phyloP scores from a whole-genome alignment of 2,329 filamentous ascomycete species.

The Fonsecaea multimorphosa region DNA sequence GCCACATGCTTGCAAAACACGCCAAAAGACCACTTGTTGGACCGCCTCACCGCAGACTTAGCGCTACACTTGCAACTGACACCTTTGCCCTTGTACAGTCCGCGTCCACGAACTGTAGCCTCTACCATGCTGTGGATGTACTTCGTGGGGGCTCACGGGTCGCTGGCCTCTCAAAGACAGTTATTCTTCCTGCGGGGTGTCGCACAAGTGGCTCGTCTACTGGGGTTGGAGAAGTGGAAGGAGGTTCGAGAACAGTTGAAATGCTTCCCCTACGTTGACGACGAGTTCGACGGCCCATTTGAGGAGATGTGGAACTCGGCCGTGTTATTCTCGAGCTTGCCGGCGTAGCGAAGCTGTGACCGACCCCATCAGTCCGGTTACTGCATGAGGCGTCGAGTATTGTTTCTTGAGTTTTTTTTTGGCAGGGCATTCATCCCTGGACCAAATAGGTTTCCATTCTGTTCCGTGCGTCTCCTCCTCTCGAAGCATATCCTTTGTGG shows the following conservation, averaged over 20 bases:
- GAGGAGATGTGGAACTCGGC: constrained; percentile 16
- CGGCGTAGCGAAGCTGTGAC: neutral
- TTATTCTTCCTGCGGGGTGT: constrained; percentile 1
- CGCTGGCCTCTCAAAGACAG: neutral
- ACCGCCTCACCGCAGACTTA: neutral
- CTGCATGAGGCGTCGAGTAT: neutral
- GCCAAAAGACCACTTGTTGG: constrained; percentile 1
- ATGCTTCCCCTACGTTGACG: constrained; percentile 1
- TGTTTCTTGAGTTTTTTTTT: neutral
- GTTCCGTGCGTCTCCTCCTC: too few species aligned
- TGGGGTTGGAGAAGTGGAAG: constrained; percentile 1
- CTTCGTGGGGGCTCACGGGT: neutral
- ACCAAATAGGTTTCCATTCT: neutral
- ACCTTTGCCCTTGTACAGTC: neutral
- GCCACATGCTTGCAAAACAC: constrained; percentile 4
- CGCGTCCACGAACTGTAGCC: neutral
- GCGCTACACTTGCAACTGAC: neutral
- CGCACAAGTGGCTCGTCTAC: neutral
- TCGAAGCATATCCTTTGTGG: too few species aligned
- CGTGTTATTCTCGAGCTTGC: neutral
- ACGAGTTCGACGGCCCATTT: constrained; percentile 1
- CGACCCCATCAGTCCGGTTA: neutral
- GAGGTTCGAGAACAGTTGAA: constrained; percentile 1
- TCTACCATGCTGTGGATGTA: constrained; percentile 1
- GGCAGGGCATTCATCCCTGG: too few species aligned